Conservation (phyloP, 805 yeast genomes). For the Candida sphagnicola region DNA sequence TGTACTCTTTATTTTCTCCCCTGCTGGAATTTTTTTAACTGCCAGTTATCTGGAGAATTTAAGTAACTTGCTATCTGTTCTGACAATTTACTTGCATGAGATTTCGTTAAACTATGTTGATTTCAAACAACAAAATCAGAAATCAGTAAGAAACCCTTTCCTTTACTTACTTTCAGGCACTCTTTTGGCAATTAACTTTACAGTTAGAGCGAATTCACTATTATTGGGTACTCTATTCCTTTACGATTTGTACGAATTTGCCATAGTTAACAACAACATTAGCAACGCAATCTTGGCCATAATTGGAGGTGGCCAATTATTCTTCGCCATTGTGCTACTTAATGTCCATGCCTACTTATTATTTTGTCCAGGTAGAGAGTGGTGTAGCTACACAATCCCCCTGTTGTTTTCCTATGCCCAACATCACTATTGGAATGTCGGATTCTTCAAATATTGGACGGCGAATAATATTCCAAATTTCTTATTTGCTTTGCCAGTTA, state of each 20-base stretch:
- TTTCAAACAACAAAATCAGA: constrained; percentile 12
- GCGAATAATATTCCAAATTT: constrained; percentile 79
- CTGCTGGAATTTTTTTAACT: constrained; percentile 76
- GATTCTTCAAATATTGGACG: constrained; percentile 83
- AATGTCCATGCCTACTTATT: constrained; percentile 50
- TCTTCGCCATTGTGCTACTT: constrained; percentile 40
- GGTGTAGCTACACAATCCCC: constrained; percentile 65
- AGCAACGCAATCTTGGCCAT: constrained; percentile 28
- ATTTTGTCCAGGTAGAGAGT: constrained; percentile 70
- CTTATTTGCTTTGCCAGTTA: constrained; percentile 65
- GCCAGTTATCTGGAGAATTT: constrained; percentile 75
- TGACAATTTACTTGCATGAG: constrained; percentile 53
- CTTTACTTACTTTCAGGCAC: constrained; percentile 48
- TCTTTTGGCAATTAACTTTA: constrained; percentile 51
- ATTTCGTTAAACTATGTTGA: constrained; percentile 18
- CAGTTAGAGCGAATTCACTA: constrained; percentile 73
- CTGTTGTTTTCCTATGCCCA: constrained; percentile 73
- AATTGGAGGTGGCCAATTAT: constrained; percentile 55
- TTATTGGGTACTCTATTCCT: constrained; percentile 66
- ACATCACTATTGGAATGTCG: constrained; percentile 76
- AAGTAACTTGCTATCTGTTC: constrained; percentile 57
- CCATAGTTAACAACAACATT: constrained; percentile 10
- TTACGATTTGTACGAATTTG: constrained; percentile 44
- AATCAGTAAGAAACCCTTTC: constrained; percentile 17
- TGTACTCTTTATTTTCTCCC: constrained; percentile 54